Evolutionary conservation across 2,329 filamentous ascomycete species (phyloP), one percentile per base, ranked within the genome.

Genomic region (Apiospora sp.): DNA sequence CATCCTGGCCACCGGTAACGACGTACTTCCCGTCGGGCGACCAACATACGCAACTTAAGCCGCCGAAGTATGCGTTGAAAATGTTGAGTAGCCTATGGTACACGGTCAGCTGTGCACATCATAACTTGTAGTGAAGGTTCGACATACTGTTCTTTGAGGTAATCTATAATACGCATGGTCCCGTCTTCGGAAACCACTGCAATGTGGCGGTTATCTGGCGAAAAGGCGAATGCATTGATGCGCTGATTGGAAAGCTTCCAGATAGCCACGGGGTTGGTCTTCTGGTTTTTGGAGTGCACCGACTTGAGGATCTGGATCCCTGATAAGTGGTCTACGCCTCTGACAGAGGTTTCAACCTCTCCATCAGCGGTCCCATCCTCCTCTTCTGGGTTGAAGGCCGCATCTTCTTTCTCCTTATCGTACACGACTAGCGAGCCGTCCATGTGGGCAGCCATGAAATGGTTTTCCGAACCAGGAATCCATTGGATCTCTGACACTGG

Each of bases 1-100:
- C 96, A 81, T 99, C 96, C 83, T 98, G 96, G 5, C 96, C 95
- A 70, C 96, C 96, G 0, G 96, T 98, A 24, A 99, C 87, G 70
- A 99, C 92, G 81, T 98, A 99, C 81, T 97, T 96, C 70, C 95
- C 95, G 80, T 99, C 96, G 13, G 96, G 96, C 8, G 96, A 98
- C 96, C 96, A 99, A 83, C 94, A 97, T 2, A 98, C 95, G 79
- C 95, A 98, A 64, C 93, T 93, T 74, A 99, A 88, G 3, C 94
- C 96, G 67, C 96, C 96, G 78, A 98, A 99, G 84, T 98, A 99
- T 71, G 94, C 94, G 77, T 92, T 91, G 82, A 94, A 98, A 64
- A 98, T 86, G 78, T 96, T 94, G 16, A 96, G 86, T n/a, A 98
- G 87, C 78, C 94, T 96, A 74, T 41, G 69, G 10, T 10, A 58